A percentile compares a stretch with the other conserved stretches of the same genome.
Evolutionary conservation across 768 basidiomycete genomes (phyloP).

Genomic region (Amanita muscaria): DNA sequence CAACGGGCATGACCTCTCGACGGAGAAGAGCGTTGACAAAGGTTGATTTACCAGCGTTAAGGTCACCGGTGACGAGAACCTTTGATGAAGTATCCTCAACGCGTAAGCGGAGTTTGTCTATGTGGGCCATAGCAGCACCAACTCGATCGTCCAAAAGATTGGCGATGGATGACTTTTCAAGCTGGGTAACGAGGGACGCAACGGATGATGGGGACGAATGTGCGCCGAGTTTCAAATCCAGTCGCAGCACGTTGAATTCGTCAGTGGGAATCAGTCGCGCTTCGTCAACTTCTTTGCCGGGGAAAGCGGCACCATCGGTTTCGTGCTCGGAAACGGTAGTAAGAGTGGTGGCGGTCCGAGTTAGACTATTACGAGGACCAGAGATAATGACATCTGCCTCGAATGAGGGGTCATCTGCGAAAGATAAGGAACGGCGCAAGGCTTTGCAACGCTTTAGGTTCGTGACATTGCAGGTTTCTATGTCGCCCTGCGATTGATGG

Average conservation of each 20-base stretch:
- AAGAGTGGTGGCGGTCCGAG: slow-evolving; percentile 50
- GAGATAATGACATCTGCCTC: slow-evolving; percentile 59
- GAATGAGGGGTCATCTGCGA: slow-evolving; percentile 72
- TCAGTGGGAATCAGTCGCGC: slow-evolving; percentile 35
- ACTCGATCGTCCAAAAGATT: slow-evolving; percentile 87
- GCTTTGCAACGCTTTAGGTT: slow-evolving; percentile 28
- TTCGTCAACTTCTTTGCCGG: slow-evolving; percentile 21
- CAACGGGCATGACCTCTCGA: slow-evolving; percentile 89
- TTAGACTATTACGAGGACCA: slow-evolving; percentile 36
- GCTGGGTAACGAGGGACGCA: slow-evolving; percentile 74
- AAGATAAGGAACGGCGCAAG: slow-evolving; percentile 65
- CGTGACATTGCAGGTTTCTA: slow-evolving; percentile 18
- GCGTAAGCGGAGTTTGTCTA: slow-evolving; percentile 77
- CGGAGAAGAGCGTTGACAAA: slow-evolving; percentile 94
- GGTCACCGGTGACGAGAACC: slow-evolving; percentile 94
- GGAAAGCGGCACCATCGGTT: slow-evolving; percentile 19
- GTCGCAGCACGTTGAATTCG: slow-evolving; percentile 81
- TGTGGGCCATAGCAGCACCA: slow-evolving; percentile 60
- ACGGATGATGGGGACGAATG: slow-evolving; percentile 56
- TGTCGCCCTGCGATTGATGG: slow-evolving; percentile 21
- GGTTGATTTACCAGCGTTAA: slow-evolving; percentile 98
- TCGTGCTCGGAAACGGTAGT: slow-evolving; percentile 36
- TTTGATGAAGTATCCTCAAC: slow-evolving; percentile 90
- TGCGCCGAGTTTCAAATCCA: slow-evolving; percentile 88
- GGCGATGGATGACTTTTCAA: slow-evolving; percentile 90